Evolutionary conservation across 2,329 filamentous ascomycete species (phyloP).

Genomic region (Colletotrichum melonis): DNA sequence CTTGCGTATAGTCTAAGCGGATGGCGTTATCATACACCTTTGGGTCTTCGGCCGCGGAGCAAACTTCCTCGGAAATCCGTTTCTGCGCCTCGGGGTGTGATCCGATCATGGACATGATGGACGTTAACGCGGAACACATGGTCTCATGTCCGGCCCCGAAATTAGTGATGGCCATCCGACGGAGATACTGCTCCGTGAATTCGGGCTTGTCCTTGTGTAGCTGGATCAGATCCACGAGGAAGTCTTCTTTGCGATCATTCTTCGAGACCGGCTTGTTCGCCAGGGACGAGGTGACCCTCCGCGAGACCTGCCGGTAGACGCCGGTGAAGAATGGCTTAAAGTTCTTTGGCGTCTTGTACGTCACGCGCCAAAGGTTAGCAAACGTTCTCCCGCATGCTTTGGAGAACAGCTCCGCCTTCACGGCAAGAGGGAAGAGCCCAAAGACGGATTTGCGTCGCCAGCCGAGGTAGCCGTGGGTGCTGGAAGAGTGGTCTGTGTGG

Average conservation of each 20-base stretch:
- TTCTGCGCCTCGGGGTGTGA: slow-evolving; percentile 48
- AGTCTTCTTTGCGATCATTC: slow-evolving; percentile 49
- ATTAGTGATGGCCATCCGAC: slow-evolving; percentile 64
- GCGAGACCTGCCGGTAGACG: slow-evolving; percentile 42
- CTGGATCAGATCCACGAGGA: slow-evolving; percentile 59
- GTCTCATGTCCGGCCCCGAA: slow-evolving; percentile 68
- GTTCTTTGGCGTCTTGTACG: slow-evolving; percentile 53
- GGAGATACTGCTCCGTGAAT: slow-evolving; percentile 60
- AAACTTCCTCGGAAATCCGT: slow-evolving; percentile 46
- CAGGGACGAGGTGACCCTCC: slow-evolving; percentile 46
- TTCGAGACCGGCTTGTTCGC: slow-evolving; percentile 37
- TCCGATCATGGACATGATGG: slow-evolving; percentile 59
- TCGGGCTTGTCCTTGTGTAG: slow-evolving; percentile 57
- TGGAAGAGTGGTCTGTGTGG: slow-evolving; percentile 58
- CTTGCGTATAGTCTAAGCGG: slow-evolving; percentile 51
- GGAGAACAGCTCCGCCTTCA: slow-evolving; percentile 52
- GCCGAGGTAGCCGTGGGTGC: slow-evolving; percentile 59
- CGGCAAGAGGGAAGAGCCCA: slow-evolving; percentile 58
- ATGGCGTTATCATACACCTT: slow-evolving; percentile 40
- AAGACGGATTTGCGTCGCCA: slow-evolving; percentile 66
- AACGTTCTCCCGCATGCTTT: slow-evolving; percentile 52
- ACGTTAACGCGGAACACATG: slow-evolving; percentile 63
- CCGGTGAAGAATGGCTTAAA: slow-evolving; percentile 63
- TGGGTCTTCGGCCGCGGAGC: slow-evolving; percentile 10
- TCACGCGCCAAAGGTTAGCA: slow-evolving; percentile 56